phyloP scores from a whole-genome alignment of 495 filamentous ascomycete genomes.

The Aspergillus leporis region DNA sequence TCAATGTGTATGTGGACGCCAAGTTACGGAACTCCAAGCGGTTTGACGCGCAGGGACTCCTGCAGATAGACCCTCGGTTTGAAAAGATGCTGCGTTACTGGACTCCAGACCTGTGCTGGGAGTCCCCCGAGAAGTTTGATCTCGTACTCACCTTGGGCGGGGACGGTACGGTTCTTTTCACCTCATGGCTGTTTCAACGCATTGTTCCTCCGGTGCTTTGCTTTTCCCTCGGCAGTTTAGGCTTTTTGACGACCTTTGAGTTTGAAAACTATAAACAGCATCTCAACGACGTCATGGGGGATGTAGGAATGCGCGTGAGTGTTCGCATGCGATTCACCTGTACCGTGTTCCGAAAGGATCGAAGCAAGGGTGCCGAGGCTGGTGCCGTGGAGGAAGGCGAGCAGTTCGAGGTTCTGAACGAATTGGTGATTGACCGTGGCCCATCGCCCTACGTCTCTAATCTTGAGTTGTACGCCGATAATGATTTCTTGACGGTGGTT shows the following conservation, averaged over 20 bases:
- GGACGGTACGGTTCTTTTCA: constrained; percentile 89
- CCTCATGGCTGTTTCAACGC: constrained; percentile 91
- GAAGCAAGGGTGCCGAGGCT: constrained; percentile 43
- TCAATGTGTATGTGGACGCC: constrained; percentile 93
- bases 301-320: constrained; percentile 90
- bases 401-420: constrained; percentile 94
- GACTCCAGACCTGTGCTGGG: constrained; percentile 93
- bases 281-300: constrained; percentile 83
- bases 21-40: constrained; percentile 83
- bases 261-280: constrained; percentile 79
- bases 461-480: constrained; percentile 90
- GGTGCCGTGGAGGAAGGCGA: constrained; percentile 69
- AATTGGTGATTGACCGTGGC: constrained; percentile 95
- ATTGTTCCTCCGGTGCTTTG: constrained; percentile 87
- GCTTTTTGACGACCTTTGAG: constrained; percentile 92
- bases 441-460: constrained; percentile 97
- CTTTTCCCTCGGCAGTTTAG: constrained; percentile 85
- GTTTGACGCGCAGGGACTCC: constrained; percentile 73
- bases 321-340: constrained; percentile 97
- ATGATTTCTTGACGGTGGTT: constrained; percentile 88
- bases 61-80: constrained; percentile 70
- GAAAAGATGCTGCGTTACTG: constrained; percentile 84
- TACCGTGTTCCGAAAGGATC: constrained; percentile 73
- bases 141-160: constrained; percentile 89
- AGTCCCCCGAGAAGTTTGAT: constrained; percentile 85